Evolutionary conservation across 768 basidiomycete genomes (phyloP).

Genomic region (Pulveroboletus frians): DNA sequence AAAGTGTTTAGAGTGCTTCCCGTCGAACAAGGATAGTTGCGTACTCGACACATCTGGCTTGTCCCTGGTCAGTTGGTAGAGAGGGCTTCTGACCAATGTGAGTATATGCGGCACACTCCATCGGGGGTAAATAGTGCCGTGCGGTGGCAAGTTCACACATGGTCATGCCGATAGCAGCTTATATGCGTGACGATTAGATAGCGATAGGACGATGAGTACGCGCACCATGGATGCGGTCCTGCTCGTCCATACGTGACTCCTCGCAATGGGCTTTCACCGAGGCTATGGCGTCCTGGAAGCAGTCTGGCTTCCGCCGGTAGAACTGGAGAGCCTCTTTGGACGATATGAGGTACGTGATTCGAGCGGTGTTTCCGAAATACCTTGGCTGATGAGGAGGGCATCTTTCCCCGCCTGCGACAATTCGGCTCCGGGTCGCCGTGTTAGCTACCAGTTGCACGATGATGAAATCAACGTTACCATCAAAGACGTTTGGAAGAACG

Average conservation of each 20-base stretch:
- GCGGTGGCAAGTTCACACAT: conserved; percentile 77
- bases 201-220: background rate
- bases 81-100: background rate
- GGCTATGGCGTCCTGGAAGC: conserved; percentile 52
- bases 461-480: conserved; percentile 18
- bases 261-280: conserved; percentile 47
- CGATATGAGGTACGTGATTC: conserved; percentile 7
- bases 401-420: conserved; percentile 18
- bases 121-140: conserved; percentile 56
- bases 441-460: conserved; percentile 9
- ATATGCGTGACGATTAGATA: conserved; percentile 19
- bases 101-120: conserved; percentile 49
- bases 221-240: conserved; percentile 56
- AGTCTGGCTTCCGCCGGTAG: conserved; percentile 51
- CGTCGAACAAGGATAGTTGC: conserved; percentile 9
- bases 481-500: conserved; percentile 13
- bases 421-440: conserved; percentile 12
- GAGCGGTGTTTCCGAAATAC: conserved; percentile 9
- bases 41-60: conserved; percentile 51
- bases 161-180: conserved; percentile 75
- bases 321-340: conserved; percentile 37
- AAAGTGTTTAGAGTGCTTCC: conserved; percentile 1
- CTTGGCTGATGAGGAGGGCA: conserved; percentile 13
- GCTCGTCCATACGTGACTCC: conserved; percentile 56
- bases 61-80: conserved; percentile 19